Percentiles rank a stretch among this genome's conserved stretches.
Conservation (phyloP, 768 basidiomycete genomes). For the Boletellus ananiceps region DNA sequence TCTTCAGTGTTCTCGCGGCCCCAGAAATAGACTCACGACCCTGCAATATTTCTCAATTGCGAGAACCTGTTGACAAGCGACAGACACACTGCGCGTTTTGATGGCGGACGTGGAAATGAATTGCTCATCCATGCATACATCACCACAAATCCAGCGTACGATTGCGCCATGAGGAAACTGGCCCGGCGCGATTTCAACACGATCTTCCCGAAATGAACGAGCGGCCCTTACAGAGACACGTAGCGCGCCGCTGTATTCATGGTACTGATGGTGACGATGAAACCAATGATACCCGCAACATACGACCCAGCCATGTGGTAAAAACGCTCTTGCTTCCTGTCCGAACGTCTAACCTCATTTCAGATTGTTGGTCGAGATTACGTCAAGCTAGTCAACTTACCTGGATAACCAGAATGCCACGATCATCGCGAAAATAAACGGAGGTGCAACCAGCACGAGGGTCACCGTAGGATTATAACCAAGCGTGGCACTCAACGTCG, state of each 20-base stretch:
- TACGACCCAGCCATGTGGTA: conserved; percentile 59
- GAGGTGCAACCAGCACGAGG: conserved; percentile 72
- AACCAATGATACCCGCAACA: conserved; percentile 58
- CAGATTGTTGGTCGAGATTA: neutral
- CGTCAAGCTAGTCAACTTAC: conserved; percentile 27
- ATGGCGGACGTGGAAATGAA: conserved; percentile 69
- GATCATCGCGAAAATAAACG: conserved; percentile 58
- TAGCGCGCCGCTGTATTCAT: conserved; percentile 63
- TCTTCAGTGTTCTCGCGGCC: neutral
- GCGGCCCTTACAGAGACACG: conserved; percentile 48
- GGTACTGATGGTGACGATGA: conserved; percentile 59
- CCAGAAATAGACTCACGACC: conserved; percentile 52
- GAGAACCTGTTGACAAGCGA: conserved; percentile 80
- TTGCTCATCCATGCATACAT: conserved; percentile 53
- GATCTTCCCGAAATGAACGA: conserved; percentile 5
- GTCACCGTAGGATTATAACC: conserved; percentile 60
- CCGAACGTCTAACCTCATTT: conserved; percentile 52
- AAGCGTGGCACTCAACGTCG: conserved; percentile 69
- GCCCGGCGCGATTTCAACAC: conserved; percentile 4
- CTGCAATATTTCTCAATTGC: conserved; percentile 79
- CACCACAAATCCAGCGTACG: conserved; percentile 67
- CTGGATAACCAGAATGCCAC: conserved; percentile 49
- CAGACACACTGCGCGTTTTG: conserved; percentile 80
- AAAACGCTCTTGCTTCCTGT: conserved; percentile 64
- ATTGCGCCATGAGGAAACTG: conserved; percentile 74